Base-by-base conservation (phyloP, 1,139 yeast genomes). In the Taphrina betulina region DNA sequence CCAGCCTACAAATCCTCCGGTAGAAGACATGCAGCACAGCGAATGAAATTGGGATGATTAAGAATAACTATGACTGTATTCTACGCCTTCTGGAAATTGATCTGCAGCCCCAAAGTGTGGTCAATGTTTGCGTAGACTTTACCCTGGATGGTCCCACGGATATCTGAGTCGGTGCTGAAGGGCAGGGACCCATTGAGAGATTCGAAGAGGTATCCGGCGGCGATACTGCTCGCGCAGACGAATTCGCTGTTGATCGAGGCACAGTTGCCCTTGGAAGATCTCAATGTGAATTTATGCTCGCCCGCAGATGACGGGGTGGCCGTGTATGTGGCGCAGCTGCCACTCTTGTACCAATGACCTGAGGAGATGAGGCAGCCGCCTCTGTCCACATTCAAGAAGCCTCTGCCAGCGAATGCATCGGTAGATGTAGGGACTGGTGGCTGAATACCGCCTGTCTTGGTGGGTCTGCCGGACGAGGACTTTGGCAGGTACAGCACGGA, bases 291-390 rank as follows among this genome's bases (percentile, higher is more conserved):
- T 5, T 23, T 12, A 14, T 38, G 19, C 2, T 20, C 42, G 17
- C 14, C 42, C 29, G 7, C 14, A 2, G 42, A 20, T 5, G 29
- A 20, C 10, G 45, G 45, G 23, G 26, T 5, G 65, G 80, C 63
- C 17, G 75, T 74, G 70, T 76, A 88, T 2, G 85, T 81, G 2
- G 96, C 97, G 70, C 96, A 90, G 1, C 95, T 82, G 0, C 96
- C 96, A 34, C 80, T 76, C 4, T 77, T 70, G 70, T 83, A 87
- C 90, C 95, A 89, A 63, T 81, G 79, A 3, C 97, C 97, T 65
- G 81, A 85, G 60, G 85, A 79, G 64, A 89, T 90, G 57, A 90
- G 72, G 71, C 96, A 88, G 1, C 95, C 96, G 3, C 75, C 67
- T 57, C 81, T 78, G 23, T 77, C 70, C 23, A 83, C 71, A 61